These are phyloP conservation scores for Pouteria campechiana DNA, from an alignment of 179 eudicot species.

Conservation along the genomic window DNA sequence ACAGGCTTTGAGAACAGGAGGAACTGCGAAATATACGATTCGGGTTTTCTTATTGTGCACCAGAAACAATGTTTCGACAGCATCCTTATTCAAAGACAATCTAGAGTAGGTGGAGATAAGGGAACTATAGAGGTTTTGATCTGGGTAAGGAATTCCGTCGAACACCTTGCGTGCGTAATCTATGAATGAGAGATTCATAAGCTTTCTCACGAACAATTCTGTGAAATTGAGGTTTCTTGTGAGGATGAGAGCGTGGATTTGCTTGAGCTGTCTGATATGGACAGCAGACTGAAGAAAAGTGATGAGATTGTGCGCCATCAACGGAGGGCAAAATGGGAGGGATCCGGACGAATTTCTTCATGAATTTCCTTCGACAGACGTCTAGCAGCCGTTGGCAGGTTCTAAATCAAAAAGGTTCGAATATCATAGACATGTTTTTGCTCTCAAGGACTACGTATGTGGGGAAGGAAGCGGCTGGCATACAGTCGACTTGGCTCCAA, in stretches of 20 bases:
- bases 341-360: no score
- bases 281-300: constrained; percentile 16
- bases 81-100: constrained; percentile 21
- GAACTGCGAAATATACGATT: constrained; percentile 20
- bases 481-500: no score
- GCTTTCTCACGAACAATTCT: constrained; percentile 7
- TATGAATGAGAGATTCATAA: constrained; percentile 13
- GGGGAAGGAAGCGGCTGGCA: no score
- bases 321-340: no score
- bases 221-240: constrained; percentile 7
- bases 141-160: constrained; percentile 47
- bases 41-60: constrained; percentile 24
- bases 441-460: no score
- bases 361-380: no score
- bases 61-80: constrained; percentile 21
- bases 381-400: no score
- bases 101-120: constrained; percentile 25
- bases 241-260: constrained; percentile 26
- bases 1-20: constrained; percentile 39
- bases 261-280: constrained; percentile 23
- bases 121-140: constrained; percentile 25
- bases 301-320: constrained; percentile 24
- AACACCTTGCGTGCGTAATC: constrained; percentile 43
- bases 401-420: no score
- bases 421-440: no score